Conservation (phyloP, 83 land plant genomes). For the Thuja plicata region DNA sequence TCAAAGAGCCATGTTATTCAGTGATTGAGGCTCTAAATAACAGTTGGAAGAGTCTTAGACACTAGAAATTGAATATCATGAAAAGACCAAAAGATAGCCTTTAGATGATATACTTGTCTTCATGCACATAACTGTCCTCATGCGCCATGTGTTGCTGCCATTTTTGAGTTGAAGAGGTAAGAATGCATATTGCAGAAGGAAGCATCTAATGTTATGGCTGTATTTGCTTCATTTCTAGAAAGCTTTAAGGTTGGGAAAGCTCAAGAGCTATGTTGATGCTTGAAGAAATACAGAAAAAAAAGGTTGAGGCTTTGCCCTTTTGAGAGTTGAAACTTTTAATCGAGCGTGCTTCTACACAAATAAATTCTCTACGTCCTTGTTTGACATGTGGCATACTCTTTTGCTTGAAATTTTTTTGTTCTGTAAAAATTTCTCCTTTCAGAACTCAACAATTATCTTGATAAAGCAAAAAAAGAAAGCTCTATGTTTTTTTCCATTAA, state of each 20-base stretch:
- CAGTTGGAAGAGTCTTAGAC: too few relatives aligned
- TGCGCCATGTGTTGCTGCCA: constrained; percentile 24
- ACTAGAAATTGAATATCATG: not conserved
- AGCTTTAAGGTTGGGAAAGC: constrained; percentile 4
- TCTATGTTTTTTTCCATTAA: not conserved
- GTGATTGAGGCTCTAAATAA: too few relatives aligned
- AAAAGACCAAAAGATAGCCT: not conserved
- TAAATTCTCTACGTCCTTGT: constrained; percentile 24
- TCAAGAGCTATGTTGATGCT: not conserved
- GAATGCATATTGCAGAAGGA: constrained; percentile 23
- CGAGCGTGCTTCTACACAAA: constrained; percentile 20
- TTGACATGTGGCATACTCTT: constrained; percentile 24
- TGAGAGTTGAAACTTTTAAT: constrained; percentile 14
- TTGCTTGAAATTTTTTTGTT: constrained; percentile 21
- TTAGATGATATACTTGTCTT: too few relatives aligned
- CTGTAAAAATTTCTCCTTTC: constrained; percentile 26
- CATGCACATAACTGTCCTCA: not conserved
- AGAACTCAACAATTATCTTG: constrained; percentile 26
- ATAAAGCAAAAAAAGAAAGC: constrained; percentile 11
- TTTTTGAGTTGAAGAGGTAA: constrained; percentile 24
- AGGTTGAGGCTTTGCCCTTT: constrained; percentile 3
- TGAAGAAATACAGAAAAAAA: not conserved
- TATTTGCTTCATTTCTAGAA: constrained; percentile 22
- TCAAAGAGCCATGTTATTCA: too few relatives aligned
- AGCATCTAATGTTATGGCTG: constrained; percentile 29